phyloP scores from a whole-genome alignment of 108 stramenopile genomes.

The Cyclostephanos invisitatus region DNA sequence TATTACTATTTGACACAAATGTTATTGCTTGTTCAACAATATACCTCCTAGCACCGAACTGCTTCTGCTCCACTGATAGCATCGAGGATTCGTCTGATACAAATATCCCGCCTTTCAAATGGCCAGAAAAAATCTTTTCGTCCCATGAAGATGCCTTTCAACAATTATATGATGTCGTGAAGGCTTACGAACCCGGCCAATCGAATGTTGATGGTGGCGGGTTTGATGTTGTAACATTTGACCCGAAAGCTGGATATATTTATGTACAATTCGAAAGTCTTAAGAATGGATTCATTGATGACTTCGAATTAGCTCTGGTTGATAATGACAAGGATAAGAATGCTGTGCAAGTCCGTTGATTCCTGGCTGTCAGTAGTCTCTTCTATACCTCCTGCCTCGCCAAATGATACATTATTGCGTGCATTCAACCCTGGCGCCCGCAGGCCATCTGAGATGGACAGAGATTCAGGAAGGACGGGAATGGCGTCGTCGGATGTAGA shows the following conservation, averaged over 20 bases:
- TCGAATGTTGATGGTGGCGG: constrained; percentile 85
- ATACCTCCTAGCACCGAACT: constrained; percentile 67
- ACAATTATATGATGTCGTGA: constrained; percentile 60
- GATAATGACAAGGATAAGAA: constrained; percentile 33
- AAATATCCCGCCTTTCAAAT: constrained; percentile 69
- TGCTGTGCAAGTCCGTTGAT: constrained; percentile 60
- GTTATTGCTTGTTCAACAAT: background rate
- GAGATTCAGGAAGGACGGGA: background rate
- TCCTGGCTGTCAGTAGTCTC: background rate
- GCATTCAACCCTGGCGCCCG: background rate
- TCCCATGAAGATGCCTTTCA: constrained; percentile 59
- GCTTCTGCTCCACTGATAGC: constrained; percentile 80
- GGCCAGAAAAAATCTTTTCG: constrained; percentile 41
- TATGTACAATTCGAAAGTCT: constrained; percentile 83
- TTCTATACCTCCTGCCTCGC: background rate
- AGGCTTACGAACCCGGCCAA: constrained; percentile 78
- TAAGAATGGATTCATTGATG: constrained; percentile 83
- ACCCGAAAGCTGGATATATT: constrained; percentile 70
- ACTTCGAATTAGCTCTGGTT: constrained; percentile 68
- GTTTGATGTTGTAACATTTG: constrained; percentile 72
- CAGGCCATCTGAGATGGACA: background rate
- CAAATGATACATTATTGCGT: background rate
- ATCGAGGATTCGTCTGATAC: constrained; percentile 70
- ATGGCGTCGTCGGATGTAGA: background rate
- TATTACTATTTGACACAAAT: background rate